Evolutionary conservation across 2,329 filamentous ascomycete genomes (phyloP), one percentile per base, ranked within the genome.

Genomic region (Neofusicoccum umdonicola): DNA sequence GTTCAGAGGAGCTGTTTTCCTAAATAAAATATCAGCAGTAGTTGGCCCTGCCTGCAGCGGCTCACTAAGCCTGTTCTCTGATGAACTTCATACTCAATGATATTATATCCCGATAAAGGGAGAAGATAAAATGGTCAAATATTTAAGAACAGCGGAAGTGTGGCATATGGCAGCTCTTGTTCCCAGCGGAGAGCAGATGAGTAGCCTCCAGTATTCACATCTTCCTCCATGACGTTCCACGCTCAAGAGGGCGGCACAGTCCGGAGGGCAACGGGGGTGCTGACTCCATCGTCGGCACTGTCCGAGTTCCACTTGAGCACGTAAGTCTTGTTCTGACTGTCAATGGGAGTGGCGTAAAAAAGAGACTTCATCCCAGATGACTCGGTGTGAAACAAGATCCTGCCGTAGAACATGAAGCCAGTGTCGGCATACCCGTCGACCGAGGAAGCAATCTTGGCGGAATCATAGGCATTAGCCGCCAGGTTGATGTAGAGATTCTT

Each of bases 271-370:
- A 62, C 60, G 5, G 60, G 45, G 17, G 41, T 42, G 27, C 60
- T 62, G 17, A 19, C 12, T 6, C 39, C 60, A 31, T 52, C 47
- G 15, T 51, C 39, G 17, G 35, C n/a, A 19, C 48, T 51, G 37
- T 22, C 60, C 45, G 60, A 62, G 13, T 63, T 63, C 61, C 61
- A 63, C 27, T 35, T 47, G 22, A 63, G 27, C 7, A 45, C n/a
- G n/a, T 52, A 56, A 2, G 17, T 54, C 8, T 12, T n/a, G 17
- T 56, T 51, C 9, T 42, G 31, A 6, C 39, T 52, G 22, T 54
- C 41, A 13, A 63, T 4, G 4, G 48, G 60, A 15, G 60, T 56
- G 48, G 50, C 61, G 15, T 63, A 63, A n/a, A 63, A 63, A 15
- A 54, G 41, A 6, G 61, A 54, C 4, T 34, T 35, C 48, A 63